Conservation (phyloP, 169 alveolate species). For the Plasmodium vinckei region DNA sequence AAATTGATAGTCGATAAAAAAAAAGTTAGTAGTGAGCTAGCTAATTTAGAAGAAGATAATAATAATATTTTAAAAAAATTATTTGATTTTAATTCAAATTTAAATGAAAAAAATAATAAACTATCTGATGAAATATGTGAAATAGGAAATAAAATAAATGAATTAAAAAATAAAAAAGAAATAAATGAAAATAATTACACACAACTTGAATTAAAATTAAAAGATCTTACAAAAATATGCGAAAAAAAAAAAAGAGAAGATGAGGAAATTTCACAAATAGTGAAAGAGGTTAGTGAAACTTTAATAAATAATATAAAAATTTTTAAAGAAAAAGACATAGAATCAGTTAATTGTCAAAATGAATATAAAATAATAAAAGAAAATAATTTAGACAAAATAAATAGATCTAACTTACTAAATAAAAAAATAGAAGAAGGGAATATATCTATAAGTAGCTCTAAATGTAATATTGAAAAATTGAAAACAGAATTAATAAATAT, state of each 20-base stretch:
- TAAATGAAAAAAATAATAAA: slow-evolving; percentile 34
- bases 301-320: slow-evolving; percentile 22
- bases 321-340: slow-evolving; percentile 60
- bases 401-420: slow-evolving; percentile 3
- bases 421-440: slow-evolving; percentile 16
- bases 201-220: slow-evolving; percentile 17
- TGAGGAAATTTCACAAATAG: slow-evolving; percentile 26
- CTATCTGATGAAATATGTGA: slow-evolving; percentile 3
- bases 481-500: slow-evolving; percentile 17
- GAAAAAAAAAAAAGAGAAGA: slow-evolving; percentile 47
- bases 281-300: slow-evolving; percentile 32
- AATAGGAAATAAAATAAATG: slow-evolving; percentile 28
- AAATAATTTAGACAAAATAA: slow-evolving; percentile 2
- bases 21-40: slow-evolving; percentile 11
- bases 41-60: slow-evolving; percentile 16
- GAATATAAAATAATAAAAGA: slow-evolving; percentile 15
- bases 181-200: slow-evolving; percentile 2
- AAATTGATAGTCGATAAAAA: slow-evolving; percentile 25
- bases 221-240: slow-evolving; percentile 11
- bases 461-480: background rate
- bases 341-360: slow-evolving; percentile 18
- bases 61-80: slow-evolving; percentile 11
- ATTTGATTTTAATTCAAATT: slow-evolving; percentile 4
- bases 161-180: slow-evolving; percentile 37
- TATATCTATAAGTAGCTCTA: slow-evolving; percentile 4